A percentile compares a stretch with the other conserved stretches of the same genome.
phyloP scores from a whole-genome alignment of 2,329 filamentous ascomycete species.

The Alternaria novae-zelandiae region DNA sequence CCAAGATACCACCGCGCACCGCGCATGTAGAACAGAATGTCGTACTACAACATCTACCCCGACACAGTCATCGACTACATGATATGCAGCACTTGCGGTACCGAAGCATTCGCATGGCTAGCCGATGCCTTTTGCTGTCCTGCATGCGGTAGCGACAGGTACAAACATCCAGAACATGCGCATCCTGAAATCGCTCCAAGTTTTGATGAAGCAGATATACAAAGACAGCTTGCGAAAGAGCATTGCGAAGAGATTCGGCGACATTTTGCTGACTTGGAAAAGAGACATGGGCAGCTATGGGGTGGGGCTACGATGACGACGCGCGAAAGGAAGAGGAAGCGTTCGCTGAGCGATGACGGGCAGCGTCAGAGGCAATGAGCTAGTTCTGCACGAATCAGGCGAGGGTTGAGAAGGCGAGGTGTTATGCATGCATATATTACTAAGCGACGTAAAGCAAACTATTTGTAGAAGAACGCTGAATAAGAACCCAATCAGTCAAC shows the following conservation, averaged over 20 bases:
- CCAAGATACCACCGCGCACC: neutral
- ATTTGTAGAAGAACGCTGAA: neutral
- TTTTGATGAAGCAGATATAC: neutral
- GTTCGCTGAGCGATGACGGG: neutral
- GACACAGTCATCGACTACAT: constrained; percentile 4
- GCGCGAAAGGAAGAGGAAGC: constrained; percentile 1
- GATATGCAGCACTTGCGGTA: constrained; percentile 14
- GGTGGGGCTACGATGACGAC: neutral
- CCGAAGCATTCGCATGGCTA: constrained; percentile 17
- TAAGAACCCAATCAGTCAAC: neutral
- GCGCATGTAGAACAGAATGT: constrained; percentile 1
- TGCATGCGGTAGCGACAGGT: constrained; percentile 6
- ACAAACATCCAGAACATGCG: neutral
- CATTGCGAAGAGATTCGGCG: neutral
- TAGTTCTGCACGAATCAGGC: neutral
- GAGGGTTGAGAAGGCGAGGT: neutral
- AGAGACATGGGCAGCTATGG: neutral
- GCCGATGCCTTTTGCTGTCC: constrained; percentile 16
- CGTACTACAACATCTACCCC: constrained; percentile 10
- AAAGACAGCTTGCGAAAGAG: neutral
- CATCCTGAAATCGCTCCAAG: neutral
- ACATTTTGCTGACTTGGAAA: neutral
- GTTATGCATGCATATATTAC: neutral
- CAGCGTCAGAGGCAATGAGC: neutral
- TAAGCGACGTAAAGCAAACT: neutral